Base-by-base conservation (phyloP, 139 green algal species). In the Gonium pectorale region DNA sequence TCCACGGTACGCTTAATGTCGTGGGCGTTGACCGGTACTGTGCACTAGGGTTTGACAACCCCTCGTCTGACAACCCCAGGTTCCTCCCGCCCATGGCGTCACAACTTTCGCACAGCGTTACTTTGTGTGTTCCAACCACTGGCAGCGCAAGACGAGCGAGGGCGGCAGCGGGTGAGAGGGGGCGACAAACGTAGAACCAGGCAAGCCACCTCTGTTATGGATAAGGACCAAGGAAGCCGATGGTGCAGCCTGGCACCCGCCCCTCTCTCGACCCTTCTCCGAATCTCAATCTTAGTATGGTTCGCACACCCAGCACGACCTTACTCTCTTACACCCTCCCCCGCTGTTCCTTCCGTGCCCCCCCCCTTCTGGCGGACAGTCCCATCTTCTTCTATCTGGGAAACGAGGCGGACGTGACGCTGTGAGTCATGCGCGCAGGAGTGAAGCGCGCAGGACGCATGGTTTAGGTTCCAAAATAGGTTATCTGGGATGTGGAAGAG, bases 361-460 rank as follows among this genome's bases (percentile, higher is more conserved):
- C 33, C 63, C 5, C 29, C 2, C 43, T 6, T 27, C 24, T 43
- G 7, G 93, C 94, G 0, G 56, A 3, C 59, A 83, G 77, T 1
- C 89, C 94, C 13, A 93, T 98, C 15, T 98, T 97, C 73, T 94
- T 98, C 51, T 98, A 98, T 86, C 37, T 96, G 0, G 96, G 96
- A 7, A 98, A 98, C 74, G 95, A 98, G 77, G 95, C 94, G 29
- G 92, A 98, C 68, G 96, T 98, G 15, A 90, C 85, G 22, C 79
- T 95, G 91, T 94, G 75, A 82, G 90, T 54, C 0, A 49, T n/a
- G n/a, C n/a, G 21, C 43, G 38, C 46, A 1, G 17, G 56, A 24
- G 21, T 64, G 17, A 19, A 33, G 56, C 56, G 56, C 56, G 19
- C 21, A 19, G 19, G 6, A n/a, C 21, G 56, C 56, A n/a, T 11